Evolutionary conservation across 805 yeast species (phyloP).

Genomic region (Jamesozyma hellenica): DNA sequence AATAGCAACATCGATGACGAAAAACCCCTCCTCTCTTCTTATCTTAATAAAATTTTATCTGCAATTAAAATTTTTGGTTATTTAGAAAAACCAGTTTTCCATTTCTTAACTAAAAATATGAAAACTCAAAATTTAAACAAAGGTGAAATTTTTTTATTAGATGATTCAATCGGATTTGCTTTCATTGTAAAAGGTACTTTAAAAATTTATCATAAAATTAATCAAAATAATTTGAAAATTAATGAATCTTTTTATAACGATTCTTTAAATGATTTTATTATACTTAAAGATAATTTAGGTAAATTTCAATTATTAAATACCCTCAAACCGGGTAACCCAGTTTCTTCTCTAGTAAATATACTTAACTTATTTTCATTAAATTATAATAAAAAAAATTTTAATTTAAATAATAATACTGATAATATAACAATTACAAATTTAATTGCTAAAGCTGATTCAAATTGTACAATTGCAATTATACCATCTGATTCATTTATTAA

Average conservation of each 20-base stretch:
- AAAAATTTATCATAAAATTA: constrained; percentile 59
- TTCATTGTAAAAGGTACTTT: constrained; percentile 88
- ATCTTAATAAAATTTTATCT: constrained; percentile 77
- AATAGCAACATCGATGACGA: constrained; percentile 1
- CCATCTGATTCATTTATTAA: constrained; percentile 75
- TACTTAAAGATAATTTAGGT: constrained; percentile 20
- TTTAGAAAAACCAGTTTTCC: constrained; percentile 80
- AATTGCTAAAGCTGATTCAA: constrained; percentile 63
- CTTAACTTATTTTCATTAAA: constrained; percentile 55
- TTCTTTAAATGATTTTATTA: constrained; percentile 5
- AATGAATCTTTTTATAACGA: constrained; percentile 1
- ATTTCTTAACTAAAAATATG: constrained; percentile 85
- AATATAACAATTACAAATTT: constrained; percentile 30
- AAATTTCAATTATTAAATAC: constrained; percentile 68
- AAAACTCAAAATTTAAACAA: constrained; percentile 72
- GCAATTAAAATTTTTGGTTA: constrained; percentile 94
- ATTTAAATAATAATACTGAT: not conserved
- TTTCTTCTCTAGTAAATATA: constrained; percentile 74
- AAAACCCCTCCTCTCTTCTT: constrained; percentile 38
- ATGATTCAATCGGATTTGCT: constrained; percentile 73
- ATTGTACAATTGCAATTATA: constrained; percentile 83
- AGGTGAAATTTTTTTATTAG: constrained; percentile 67
- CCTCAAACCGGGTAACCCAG: constrained; percentile 73
- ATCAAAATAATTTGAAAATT: constrained; percentile 17
- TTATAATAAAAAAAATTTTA: not conserved